These are phyloP conservation scores for Gnaphalium uliginosum DNA, from an alignment of 129 eudicot species.

Conservation along the genomic window DNA sequence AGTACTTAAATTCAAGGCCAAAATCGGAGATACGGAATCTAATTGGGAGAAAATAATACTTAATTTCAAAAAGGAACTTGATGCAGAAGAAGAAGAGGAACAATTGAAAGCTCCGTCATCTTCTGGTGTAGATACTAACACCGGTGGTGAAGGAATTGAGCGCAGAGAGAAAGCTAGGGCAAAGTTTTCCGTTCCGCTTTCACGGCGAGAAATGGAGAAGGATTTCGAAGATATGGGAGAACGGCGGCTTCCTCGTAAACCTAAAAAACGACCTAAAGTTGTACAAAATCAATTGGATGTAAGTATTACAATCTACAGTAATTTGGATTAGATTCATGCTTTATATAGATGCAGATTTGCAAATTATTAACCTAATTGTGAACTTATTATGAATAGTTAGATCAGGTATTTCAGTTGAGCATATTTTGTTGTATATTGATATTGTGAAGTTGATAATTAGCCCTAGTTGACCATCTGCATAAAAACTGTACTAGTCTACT, in stretches of 20 bases:
- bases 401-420: background rate
- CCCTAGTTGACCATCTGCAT: background rate
- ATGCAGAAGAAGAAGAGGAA: slow-evolving; percentile 14
- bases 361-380: background rate
- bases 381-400: background rate
- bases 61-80: slow-evolving; percentile 33
- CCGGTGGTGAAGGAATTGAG: slow-evolving; percentile 25
- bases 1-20: slow-evolving; percentile 31
- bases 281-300: slow-evolving; percentile 77
- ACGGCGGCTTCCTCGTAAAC: slow-evolving; percentile 54
- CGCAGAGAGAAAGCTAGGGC: slow-evolving; percentile 46
- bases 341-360: background rate
- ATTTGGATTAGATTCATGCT: background rate
- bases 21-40: slow-evolving; percentile 33
- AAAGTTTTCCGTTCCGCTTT: slow-evolving; percentile 62
- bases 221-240: slow-evolving; percentile 66
- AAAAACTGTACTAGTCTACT: background rate
- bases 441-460: background rate
- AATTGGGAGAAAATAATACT: slow-evolving; percentile 42
- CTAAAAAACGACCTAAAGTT: slow-evolving; percentile 61
- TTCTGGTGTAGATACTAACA: slow-evolving; percentile 28
- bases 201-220: slow-evolving; percentile 71
- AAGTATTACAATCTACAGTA: slow-evolving; percentile 9
- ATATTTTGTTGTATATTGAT: background rate
- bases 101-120: slow-evolving; percentile 16